These are phyloP conservation scores for Hirschfeldia incana DNA, from an alignment of 345 rosid species.

Conservation along the genomic window DNA sequence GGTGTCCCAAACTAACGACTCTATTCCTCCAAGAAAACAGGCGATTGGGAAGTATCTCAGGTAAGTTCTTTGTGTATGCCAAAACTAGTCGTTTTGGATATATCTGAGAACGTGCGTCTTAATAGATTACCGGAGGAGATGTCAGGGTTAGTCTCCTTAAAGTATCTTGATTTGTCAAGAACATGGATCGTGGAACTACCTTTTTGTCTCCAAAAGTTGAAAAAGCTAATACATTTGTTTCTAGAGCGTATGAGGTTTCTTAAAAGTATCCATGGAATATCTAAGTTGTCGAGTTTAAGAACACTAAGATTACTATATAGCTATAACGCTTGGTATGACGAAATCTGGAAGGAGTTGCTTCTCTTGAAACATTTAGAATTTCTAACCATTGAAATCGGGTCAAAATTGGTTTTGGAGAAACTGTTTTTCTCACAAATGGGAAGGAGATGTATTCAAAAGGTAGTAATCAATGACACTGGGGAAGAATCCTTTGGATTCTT, in stretches of 20 bases:
- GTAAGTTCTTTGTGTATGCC: not conserved
- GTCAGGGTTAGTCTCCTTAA: not conserved
- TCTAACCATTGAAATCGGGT: not conserved
- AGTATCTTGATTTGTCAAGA: not conserved
- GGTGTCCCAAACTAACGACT: not conserved
- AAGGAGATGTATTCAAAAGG: not conserved
- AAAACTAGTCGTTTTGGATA: not conserved
- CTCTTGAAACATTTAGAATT: not conserved
- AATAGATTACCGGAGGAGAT: not conserved
- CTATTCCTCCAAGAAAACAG: not conserved
- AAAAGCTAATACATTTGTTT: not conserved
- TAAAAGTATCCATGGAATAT: not conserved
- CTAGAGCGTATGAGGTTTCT: not conserved
- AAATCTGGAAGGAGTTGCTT: not conserved
- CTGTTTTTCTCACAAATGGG: not conserved
- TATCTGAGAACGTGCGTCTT: not conserved
- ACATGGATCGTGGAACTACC: not conserved
- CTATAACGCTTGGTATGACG: not conserved
- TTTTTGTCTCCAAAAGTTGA: not conserved
- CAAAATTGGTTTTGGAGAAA: not conserved
- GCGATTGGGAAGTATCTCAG: not conserved
- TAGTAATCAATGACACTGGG: not conserved
- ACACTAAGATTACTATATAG: not conserved
- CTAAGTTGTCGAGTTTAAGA: not conserved
- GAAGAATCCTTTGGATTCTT: not conserved